Percentiles rank a stretch among this genome's conserved stretches.
Evolutionary conservation across 495 filamentous ascomycete genomes (phyloP).

Genomic region (Xylaria intraflava): DNA sequence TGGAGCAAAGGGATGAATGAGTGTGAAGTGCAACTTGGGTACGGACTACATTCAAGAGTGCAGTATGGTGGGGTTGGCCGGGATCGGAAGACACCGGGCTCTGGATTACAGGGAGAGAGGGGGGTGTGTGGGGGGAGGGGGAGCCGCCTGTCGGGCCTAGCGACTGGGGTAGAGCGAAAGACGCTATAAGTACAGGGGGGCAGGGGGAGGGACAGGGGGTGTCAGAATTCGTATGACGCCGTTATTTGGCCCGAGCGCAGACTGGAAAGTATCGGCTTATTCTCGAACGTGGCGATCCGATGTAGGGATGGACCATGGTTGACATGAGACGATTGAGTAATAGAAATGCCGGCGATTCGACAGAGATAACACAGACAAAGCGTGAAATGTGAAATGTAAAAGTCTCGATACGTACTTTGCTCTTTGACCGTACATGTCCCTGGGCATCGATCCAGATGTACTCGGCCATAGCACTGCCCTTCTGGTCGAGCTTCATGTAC

Average conservation of each 20-base stretch:
- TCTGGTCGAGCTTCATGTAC: conserved; percentile 87
- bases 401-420: conserved; percentile 51
- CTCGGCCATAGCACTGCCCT: conserved; percentile 78
- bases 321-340: conserved; percentile 23
- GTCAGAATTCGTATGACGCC: conserved; percentile 7
- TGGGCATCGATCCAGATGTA: conserved; percentile 91
- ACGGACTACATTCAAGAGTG: too few relatives aligned
- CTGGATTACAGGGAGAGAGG: too few relatives aligned
- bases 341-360: conserved; percentile 26
- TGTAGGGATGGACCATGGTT: conserved; percentile 2
- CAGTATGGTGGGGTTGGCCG: too few relatives aligned
- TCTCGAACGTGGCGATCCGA: background rate
- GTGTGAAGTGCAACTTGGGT: too few relatives aligned
- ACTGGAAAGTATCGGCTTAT: background rate
- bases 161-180: too few relatives aligned
- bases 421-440: conserved; percentile 28
- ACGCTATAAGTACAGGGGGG: too few relatives aligned
- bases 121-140: background rate
- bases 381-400: background rate
- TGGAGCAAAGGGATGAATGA: background rate
- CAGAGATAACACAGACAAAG: conserved; percentile 17
- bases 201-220: background rate
- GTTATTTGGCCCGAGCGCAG: background rate
- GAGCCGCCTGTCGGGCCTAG: too few relatives aligned
- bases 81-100: too few relatives aligned